Percentiles rank a stretch among this genome's conserved stretches.
These are phyloP conservation scores for Tetragonia tetragonoides DNA, from an alignment of 148 eudicot species.

Conservation along the genomic window DNA sequence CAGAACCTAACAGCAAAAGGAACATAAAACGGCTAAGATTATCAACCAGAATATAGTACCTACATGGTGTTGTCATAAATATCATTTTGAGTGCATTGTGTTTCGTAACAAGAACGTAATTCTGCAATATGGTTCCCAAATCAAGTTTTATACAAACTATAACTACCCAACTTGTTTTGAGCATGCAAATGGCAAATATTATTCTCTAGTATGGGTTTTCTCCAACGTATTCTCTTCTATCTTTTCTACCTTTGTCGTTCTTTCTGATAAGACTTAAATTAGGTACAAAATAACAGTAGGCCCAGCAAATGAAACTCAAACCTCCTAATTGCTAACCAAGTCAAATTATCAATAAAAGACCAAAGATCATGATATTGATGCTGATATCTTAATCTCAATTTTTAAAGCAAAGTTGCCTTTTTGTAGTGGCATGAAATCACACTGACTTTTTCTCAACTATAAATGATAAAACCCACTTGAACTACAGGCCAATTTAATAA, in stretches of 20 bases:
- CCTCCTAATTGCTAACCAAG: conserved; percentile 7
- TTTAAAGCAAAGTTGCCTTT: conserved; percentile 13
- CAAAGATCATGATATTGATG: conserved; percentile 5
- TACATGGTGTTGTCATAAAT: background rate
- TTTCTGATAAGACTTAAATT: background rate
- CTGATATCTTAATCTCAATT: conserved; percentile 1
- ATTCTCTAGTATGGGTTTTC: background rate
- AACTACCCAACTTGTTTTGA: background rate
- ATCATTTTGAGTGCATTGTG: background rate
- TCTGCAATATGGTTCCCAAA: background rate
- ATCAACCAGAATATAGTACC: background rate
- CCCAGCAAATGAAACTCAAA: background rate
- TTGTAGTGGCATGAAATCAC: conserved; percentile 25
- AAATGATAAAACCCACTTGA: conserved; percentile 18
- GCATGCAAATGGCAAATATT: background rate
- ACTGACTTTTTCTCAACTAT: conserved; percentile 10
- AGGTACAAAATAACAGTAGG: background rate
- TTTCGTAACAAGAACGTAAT: background rate
- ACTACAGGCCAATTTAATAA: background rate
- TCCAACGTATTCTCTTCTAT: background rate
- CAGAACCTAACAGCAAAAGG: no score
- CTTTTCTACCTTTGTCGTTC: background rate
- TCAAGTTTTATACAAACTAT: background rate
- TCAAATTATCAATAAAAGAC: conserved; percentile 13
- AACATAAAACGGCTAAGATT: background rate